Percentiles rank a stretch among this genome's conserved stretches.
Conservation (phyloP, 805 yeast genomes). For the Teunomyces lycoperdinae region DNA sequence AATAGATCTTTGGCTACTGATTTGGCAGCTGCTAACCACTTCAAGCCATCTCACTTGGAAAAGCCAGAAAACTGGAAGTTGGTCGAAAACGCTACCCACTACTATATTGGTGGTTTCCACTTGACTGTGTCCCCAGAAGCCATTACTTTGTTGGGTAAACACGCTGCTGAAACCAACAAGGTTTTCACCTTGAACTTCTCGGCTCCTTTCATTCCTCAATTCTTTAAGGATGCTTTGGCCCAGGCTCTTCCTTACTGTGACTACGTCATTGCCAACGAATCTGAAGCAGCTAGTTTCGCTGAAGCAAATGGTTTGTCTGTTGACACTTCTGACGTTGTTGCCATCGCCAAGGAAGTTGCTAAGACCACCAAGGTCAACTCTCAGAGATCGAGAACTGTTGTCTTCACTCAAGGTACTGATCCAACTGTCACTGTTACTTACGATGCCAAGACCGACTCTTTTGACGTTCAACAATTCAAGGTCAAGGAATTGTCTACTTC, state of each 20-base stretch:
- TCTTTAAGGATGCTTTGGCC: slow-evolving; percentile 90
- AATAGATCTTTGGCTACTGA: slow-evolving; percentile 95
- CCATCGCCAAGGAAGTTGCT: slow-evolving; percentile 82
- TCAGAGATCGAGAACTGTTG: slow-evolving; percentile 73
- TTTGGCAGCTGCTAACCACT: slow-evolving; percentile 96
- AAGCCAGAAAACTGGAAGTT: slow-evolving; percentile 85
- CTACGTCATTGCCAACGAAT: slow-evolving; percentile 89
- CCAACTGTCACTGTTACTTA: slow-evolving; percentile 78
- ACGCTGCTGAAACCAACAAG: slow-evolving; percentile 82
- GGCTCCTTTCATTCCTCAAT: slow-evolving; percentile 95
- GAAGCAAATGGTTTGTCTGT: slow-evolving; percentile 67
- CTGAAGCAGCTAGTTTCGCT: slow-evolving; percentile 94
- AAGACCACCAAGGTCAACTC: slow-evolving; percentile 70
- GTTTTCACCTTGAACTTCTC: slow-evolving; percentile 81
- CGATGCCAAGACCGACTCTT: slow-evolving; percentile 46
- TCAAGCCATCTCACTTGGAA: slow-evolving; percentile 83
- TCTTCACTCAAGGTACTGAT: slow-evolving; percentile 94
- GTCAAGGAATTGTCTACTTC: slow-evolving; percentile 69
- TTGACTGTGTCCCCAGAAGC: slow-evolving; percentile 97
- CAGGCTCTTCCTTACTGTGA: slow-evolving; percentile 82
- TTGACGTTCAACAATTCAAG: slow-evolving; percentile 50
- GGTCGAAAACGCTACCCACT: slow-evolving; percentile 77
- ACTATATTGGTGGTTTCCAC: slow-evolving; percentile 98
- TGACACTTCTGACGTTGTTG: slow-evolving; percentile 56
- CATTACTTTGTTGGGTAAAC: slow-evolving; percentile 82